Base-by-base conservation (phyloP, 208 protist genomes). In the Blechomonas ayalai region DNA sequence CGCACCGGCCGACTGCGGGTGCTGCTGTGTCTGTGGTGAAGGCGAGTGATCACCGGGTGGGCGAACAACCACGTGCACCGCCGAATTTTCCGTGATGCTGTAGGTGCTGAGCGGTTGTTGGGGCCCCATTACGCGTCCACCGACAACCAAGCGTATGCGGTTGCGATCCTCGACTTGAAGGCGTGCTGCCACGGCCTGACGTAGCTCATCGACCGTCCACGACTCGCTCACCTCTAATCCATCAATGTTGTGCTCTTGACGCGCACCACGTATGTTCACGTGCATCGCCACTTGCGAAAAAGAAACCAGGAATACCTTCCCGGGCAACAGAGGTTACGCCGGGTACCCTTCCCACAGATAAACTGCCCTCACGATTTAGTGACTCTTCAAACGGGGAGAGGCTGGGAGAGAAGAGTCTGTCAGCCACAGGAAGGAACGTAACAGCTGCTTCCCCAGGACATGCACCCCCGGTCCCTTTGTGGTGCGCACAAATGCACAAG, bases 161-260 rank as follows among this genome's bases (percentile, higher is more conserved):
- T 55, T 34, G 13, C 55, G 57, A 4, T 48, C 49, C 19, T 5
- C 2, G 27, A 55, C 20, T 31, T 59, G 3, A 23, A 82, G 53
- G 15, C 53, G 58, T 10, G 38, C 37, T 12, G 63, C 33, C 15
- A 91, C 41, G 2, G 23, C 27, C 4, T 41, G 50, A 5, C 59
- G 69, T 36, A 91, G 61, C 25, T 59, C 57, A 4, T 58, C 55
- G 12, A 82, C 71, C 9, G 60, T 74, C 22, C 66, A 57, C 19
- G 53, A 51, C 2, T 37, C 32, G 8, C 49, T 24, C 3, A 91
- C 46, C 31, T 78, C 59, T 0, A 91, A 23, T 23, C 55, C 63
- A 25, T 71, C 45, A 25, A 80, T 80, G 38, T 42, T 67, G 36
- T 73, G 66, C 49, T 73, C 64, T n/a, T 19, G 38, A 5, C 56